A percentile compares a stretch with the other conserved stretches of the same genome.
phyloP scores from a whole-genome alignment of 148 eudicot genomes.

The Chenopodium formosanum region DNA sequence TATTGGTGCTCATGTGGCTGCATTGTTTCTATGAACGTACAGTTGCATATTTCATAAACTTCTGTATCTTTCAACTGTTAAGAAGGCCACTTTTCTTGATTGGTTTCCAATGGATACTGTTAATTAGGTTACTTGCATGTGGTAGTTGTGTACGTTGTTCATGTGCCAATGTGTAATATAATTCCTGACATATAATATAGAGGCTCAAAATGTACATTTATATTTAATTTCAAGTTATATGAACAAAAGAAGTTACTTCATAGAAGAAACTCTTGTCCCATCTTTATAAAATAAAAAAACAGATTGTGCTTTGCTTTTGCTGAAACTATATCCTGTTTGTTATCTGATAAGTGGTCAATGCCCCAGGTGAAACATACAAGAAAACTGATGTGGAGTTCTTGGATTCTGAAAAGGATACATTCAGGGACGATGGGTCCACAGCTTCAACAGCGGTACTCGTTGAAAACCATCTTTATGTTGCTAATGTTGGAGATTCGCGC shows the following conservation, averaged over 20 bases:
- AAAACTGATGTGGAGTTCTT: constrained; percentile 74
- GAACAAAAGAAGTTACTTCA: not conserved
- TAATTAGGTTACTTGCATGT: not conserved
- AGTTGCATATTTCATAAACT: not conserved
- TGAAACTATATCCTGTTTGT: not conserved
- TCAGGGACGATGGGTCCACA: constrained; percentile 95
- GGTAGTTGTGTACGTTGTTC: not conserved
- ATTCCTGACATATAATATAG: not conserved
- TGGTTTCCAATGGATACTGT: not conserved
- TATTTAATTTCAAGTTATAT: not conserved
- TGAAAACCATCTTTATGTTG: constrained; percentile 88
- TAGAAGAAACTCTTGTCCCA: not conserved
- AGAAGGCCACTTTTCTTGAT: not conserved
- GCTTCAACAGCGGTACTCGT: constrained; percentile 97
- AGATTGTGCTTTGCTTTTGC: not conserved
- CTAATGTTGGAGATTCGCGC: constrained; percentile 98
- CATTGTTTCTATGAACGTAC: not conserved
- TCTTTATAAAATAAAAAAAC: too few relatives aligned
- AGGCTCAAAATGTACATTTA: too few relatives aligned
- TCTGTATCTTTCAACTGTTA: not conserved
- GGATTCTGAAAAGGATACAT: constrained; percentile 86
- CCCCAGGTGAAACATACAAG: constrained; percentile 85
- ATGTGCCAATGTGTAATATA: not conserved
- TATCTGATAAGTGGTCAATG: constrained; percentile 21
- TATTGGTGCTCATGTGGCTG: not conserved